These are phyloP conservation scores for Juncus effusus DNA, from an alignment of 176 grass and related monocot genomes.

Conservation along the genomic window DNA sequence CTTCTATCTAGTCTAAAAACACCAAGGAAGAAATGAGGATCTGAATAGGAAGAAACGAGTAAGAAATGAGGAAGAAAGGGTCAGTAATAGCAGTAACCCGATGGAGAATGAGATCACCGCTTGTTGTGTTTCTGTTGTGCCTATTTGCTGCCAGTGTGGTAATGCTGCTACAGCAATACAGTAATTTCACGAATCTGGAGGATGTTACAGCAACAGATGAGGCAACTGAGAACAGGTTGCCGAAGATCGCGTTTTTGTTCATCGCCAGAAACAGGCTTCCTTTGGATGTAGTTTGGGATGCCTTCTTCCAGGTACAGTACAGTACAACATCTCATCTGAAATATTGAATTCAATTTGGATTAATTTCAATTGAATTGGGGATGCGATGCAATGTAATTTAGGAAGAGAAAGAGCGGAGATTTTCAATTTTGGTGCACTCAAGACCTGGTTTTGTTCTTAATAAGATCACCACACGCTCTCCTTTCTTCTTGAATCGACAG, in stretches of 20 bases:
- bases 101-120: too few relatives aligned
- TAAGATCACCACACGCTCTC: slow-evolving; percentile 58
- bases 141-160: too few relatives aligned
- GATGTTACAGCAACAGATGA: too few relatives aligned
- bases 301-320: slow-evolving; percentile 66
- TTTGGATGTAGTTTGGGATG: slow-evolving; percentile 88
- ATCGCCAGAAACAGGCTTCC: slow-evolving; percentile 92
- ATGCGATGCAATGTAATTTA: background rate
- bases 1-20: too few relatives aligned
- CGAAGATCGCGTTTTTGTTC: slow-evolving; percentile 82
- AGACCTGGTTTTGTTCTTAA: slow-evolving; percentile 91
- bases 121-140: too few relatives aligned
- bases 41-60: too few relatives aligned
- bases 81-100: too few relatives aligned
- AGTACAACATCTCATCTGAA: background rate
- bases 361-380: background rate
- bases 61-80: too few relatives aligned
- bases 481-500: slow-evolving; percentile 76
- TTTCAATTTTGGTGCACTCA: slow-evolving; percentile 89
- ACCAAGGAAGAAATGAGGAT: too few relatives aligned
- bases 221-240: slow-evolving; percentile 18
- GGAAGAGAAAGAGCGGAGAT: slow-evolving; percentile 60
- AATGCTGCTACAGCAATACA: too few relatives aligned
- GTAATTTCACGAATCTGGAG: too few relatives aligned
- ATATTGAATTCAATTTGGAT: background rate